These are phyloP conservation scores for Lycium barbarum DNA, from an alignment of 257 asterid genomes.

Conservation along the genomic window DNA sequence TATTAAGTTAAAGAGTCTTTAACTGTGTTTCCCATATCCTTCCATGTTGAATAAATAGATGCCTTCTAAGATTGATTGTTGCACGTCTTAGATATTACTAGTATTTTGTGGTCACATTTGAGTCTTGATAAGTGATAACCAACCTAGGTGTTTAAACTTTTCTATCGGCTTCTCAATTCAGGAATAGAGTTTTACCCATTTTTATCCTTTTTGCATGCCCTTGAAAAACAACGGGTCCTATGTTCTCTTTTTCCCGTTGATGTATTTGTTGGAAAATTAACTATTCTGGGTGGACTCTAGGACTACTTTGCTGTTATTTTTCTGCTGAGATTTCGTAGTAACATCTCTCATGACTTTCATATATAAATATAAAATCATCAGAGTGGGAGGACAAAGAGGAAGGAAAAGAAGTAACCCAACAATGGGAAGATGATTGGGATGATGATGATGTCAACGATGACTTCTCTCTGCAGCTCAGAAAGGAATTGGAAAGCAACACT, in stretches of 20 bases:
- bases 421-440: constrained; percentile 99
- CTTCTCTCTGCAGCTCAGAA: constrained; percentile 86
- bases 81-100: not conserved
- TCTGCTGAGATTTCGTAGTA: too few species aligned
- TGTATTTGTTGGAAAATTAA: not conserved
- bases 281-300: not conserved
- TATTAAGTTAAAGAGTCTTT: not conserved
- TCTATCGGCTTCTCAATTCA: not conserved
- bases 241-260: not conserved
- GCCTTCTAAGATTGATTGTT: not conserved
- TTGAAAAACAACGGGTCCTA: not conserved
- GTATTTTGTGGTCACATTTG: not conserved
- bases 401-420: constrained; percentile 77
- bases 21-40: constrained; percentile 11
- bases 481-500: constrained; percentile 73
- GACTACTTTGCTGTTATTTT: not conserved
- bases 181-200: not conserved
- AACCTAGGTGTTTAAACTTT: not conserved
- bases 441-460: constrained; percentile 94
- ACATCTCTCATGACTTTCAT: not conserved
- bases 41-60: not conserved
- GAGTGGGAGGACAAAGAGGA: constrained; percentile 82
- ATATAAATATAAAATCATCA: constrained; percentile 34
- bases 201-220: not conserved
- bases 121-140: not conserved